A percentile compares a stretch with the other conserved stretches of the same genome.
These are phyloP conservation scores for Coffea humblotiana DNA, from an alignment of 305 asterid species.

Conservation along the genomic window DNA sequence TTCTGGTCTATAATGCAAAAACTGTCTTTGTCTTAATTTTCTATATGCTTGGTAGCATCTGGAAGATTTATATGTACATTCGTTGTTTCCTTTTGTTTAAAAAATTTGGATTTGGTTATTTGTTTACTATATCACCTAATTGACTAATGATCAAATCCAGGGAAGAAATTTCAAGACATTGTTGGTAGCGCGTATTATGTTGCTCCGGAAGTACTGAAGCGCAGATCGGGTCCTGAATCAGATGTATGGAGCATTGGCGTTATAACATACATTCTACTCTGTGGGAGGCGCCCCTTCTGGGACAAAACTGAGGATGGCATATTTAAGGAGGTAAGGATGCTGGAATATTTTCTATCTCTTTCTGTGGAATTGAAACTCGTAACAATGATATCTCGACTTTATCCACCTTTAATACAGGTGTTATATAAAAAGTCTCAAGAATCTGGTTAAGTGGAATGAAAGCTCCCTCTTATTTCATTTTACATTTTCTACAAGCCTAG, in stretches of 20 bases:
- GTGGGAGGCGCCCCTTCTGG: conserved; percentile 96
- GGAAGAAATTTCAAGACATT: conserved; percentile 49
- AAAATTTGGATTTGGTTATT: not conserved
- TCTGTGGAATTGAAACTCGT: not conserved
- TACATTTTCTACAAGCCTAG: not conserved
- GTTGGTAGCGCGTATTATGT: conserved; percentile 64
- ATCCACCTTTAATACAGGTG: not conserved
- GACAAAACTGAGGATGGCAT: conserved; percentile 69
- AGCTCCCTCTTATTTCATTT: not conserved
- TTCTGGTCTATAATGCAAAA: not conserved
- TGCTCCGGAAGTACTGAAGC: conserved; percentile 57
- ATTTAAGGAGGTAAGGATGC: conserved; percentile 59
- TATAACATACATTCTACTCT: conserved; percentile 50
- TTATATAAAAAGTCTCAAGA: not conserved
- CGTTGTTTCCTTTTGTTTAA: not conserved
- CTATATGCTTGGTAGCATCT: not conserved
- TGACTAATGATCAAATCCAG: conserved; percentile 26
- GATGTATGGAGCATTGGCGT: conserved; percentile 67
- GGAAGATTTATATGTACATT: not conserved
- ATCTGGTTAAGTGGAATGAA: not conserved
- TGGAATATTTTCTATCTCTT: not conserved
- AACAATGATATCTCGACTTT: not conserved
- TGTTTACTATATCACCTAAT: conserved; percentile 9
- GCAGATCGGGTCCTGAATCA: conserved; percentile 59
- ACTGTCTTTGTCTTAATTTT: not conserved